Base-by-base conservation (phyloP, 805 yeast genomes). In the Teunomyces aglyptinius region DNA sequence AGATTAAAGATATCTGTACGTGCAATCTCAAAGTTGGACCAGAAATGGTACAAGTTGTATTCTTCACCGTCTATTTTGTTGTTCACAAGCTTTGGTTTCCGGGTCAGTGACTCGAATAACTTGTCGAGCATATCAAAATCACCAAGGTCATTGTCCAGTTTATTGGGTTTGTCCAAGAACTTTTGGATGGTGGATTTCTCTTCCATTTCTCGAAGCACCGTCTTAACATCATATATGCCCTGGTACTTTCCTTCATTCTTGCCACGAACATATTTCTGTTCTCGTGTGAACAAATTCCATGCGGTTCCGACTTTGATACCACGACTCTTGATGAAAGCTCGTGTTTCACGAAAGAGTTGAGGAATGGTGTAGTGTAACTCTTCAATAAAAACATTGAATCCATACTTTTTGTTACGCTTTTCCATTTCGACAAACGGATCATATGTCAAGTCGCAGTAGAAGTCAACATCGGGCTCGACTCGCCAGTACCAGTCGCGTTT, bases 11-110 rank as follows among this genome's bases (percentile, higher is more conserved):
- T 63, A 55, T 85, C 90, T 1, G 90, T 78, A 44, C 87, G 71
- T 3, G 97, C 97, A 55, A 92, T 90, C 64, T 91, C 97, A 58
- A 90, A 90, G 68, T 89, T 90, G 27, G 94, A 81, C 96, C 96
- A 89, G 65, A 90, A 90, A 66, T 90, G 96, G 56, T 94, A 86
- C 52, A 86, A 54, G 59, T 86, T 89, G 64, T 83, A 90, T 50
- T 81, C 84, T 55, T 84, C 83, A 22, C 80, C 75, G 47, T 83
- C 81, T 61, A 83, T 80, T 48, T 79, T 70, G 55, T 88, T 90
- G 35, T 78, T 80, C 48, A 57, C 59, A 10, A 70, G 52, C 12
- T 26, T 45, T 7, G 64, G 64, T 24, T 49, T 54, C 29, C 46
- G 48, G 24, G 49, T 44, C 8, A 51, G 45, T 13, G 50, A 48